phyloP scores from a whole-genome alignment of 179 eudicot genomes.

The Patellifolia procumbens region DNA sequence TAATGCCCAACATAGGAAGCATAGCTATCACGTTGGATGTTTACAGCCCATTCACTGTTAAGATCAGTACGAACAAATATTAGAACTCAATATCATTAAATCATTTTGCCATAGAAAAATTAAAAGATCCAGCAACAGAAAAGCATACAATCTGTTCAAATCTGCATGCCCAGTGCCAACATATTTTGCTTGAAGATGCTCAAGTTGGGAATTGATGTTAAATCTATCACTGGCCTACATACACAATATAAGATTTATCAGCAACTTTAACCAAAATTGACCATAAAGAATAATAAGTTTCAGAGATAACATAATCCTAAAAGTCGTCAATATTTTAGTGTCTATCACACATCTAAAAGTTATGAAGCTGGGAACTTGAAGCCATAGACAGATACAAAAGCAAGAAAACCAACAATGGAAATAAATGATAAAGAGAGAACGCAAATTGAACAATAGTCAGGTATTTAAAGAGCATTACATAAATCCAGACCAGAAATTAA shows the following conservation, averaged over 20 bases:
- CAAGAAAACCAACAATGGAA: background rate
- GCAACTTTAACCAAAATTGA: background rate
- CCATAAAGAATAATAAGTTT: background rate
- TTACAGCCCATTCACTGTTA: conserved; percentile 93
- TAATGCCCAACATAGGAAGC: conserved; percentile 94
- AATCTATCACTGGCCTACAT: conserved; percentile 94
- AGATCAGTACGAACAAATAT: conserved; percentile 3
- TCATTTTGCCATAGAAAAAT: background rate
- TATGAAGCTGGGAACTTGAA: background rate
- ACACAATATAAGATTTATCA: conserved; percentile 6
- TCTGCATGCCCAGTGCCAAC: conserved; percentile 98
- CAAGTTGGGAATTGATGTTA: conserved; percentile 94
- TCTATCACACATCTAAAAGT: background rate
- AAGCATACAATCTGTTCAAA: conserved; percentile 75
- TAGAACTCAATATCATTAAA: conserved; percentile 7
- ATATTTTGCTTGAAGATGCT: conserved; percentile 94
- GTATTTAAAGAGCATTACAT: too few species aligned
- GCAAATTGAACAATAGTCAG: background rate
- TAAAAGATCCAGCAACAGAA: background rate
- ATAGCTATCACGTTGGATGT: conserved; percentile 93
- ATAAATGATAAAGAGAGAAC: background rate
- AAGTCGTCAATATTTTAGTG: background rate
- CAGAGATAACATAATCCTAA: background rate
- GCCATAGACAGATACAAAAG: background rate
- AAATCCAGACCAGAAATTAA: background rate